Conservation (phyloP, 2,329 filamentous ascomycete species). For the Colletotrichum sublineola region DNA sequence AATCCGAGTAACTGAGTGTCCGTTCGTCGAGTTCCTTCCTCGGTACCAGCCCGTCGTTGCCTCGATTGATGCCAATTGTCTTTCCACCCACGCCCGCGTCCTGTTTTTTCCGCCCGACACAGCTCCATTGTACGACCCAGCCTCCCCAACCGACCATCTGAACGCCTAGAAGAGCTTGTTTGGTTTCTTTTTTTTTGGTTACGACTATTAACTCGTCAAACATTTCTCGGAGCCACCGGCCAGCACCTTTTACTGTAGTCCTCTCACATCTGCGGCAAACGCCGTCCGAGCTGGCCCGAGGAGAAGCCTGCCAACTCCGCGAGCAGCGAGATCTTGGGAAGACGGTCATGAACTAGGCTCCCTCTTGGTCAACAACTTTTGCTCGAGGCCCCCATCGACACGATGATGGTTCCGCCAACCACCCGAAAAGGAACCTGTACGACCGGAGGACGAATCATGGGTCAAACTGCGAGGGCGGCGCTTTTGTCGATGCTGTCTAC, state of each 20-base stretch:
- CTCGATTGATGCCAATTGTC: slow-evolving; percentile 44
- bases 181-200: slow-evolving; percentile 48
- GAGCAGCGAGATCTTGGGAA: slow-evolving; percentile 12
- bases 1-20: slow-evolving; percentile 4
- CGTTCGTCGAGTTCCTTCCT: slow-evolving; percentile 29
- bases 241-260: slow-evolving; percentile 39
- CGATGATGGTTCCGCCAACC: slow-evolving; percentile 1
- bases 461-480: slow-evolving; percentile 22
- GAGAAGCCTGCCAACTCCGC: background rate
- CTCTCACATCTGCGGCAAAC: slow-evolving; percentile 9
- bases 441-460: slow-evolving; percentile 18
- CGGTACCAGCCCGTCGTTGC: slow-evolving; percentile 27
- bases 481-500: slow-evolving; percentile 50
- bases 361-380: slow-evolving; percentile 18
- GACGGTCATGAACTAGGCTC: slow-evolving; percentile 36
- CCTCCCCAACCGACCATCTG: slow-evolving; percentile 40
- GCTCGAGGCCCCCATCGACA: background rate
- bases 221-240: slow-evolving; percentile 46
- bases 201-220: slow-evolving; percentile 48
- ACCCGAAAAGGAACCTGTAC: background rate
- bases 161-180: slow-evolving; percentile 42
- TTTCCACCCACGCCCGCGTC: slow-evolving; percentile 42
- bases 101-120: slow-evolving; percentile 11
- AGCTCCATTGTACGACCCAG: slow-evolving; percentile 7
- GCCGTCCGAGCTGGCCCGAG: too few relatives aligned